Conservation (phyloP, 176 grass and related monocot species). For the Avena sativa region DNA sequence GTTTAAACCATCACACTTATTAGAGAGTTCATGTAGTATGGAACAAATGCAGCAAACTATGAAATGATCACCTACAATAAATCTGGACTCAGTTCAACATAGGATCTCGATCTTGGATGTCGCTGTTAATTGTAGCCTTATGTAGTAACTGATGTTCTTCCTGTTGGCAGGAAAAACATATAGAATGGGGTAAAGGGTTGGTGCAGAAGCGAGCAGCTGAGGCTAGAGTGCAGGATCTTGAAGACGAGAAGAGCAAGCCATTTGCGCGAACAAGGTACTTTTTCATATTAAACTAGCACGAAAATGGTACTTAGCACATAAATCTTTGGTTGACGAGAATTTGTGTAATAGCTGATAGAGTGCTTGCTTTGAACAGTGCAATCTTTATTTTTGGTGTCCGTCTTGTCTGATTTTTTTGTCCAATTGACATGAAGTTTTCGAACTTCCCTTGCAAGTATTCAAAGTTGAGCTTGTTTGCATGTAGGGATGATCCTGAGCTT, state of each 20-base stretch:
- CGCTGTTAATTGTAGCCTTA: background rate
- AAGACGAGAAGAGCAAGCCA: constrained; percentile 77
- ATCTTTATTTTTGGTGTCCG: background rate
- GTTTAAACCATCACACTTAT: background rate
- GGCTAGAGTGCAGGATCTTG: constrained; percentile 63
- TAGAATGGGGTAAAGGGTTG: constrained; percentile 96
- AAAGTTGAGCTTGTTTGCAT: constrained; percentile 2
- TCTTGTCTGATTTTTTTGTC: constrained; percentile 12
- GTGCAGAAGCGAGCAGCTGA: constrained; percentile 94
- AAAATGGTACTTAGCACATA: background rate
- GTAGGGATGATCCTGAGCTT: constrained; percentile 85
- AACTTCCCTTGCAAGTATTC: background rate
- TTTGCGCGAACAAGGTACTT: constrained; percentile 88
- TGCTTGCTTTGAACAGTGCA: background rate
- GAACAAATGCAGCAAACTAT: constrained; percentile 4
- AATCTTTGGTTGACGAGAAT: background rate
- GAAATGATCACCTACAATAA: background rate
- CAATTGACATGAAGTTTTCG: background rate
- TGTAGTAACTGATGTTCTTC: constrained; percentile 30
- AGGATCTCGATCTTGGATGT: constrained; percentile 8
- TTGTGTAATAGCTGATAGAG: background rate
- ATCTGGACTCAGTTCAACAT: background rate
- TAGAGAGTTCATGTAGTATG: background rate
- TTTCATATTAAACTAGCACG: background rate
- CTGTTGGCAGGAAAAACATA: constrained; percentile 63